Conservation (phyloP, 257 asterid genomes). For the Mentha longifolia region DNA sequence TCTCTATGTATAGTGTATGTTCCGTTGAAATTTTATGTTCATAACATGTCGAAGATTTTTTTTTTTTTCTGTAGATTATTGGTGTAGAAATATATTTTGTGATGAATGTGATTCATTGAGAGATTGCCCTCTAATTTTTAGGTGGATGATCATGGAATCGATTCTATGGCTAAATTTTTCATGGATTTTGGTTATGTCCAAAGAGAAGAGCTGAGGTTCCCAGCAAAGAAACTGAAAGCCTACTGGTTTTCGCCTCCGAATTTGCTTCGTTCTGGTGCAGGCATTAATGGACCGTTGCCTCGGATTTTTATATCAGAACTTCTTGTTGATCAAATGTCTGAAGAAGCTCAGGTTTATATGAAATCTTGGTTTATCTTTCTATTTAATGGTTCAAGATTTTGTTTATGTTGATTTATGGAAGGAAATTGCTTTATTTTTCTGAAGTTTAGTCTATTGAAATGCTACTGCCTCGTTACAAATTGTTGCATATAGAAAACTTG, state of each 20-base stretch:
- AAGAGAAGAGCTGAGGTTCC: constrained; percentile 90
- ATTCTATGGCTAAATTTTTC: constrained; percentile 77
- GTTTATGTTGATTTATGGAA: neutral
- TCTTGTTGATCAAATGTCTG: constrained; percentile 84
- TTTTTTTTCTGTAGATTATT: too few relatives aligned
- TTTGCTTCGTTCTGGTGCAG: constrained; percentile 43
- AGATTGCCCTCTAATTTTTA: constrained; percentile 20
- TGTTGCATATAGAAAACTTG: neutral
- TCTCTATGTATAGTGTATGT: too few relatives aligned
- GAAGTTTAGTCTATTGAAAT: neutral
- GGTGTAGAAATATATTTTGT: neutral
- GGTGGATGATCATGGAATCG: constrained; percentile 90
- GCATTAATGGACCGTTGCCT: constrained; percentile 84
- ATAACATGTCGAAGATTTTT: too few relatives aligned
- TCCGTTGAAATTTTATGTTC: too few relatives aligned
- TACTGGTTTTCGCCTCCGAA: constrained; percentile 89
- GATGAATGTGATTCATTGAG: neutral
- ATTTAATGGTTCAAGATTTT: neutral
- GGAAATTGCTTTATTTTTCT: neutral
- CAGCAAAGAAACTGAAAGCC: constrained; percentile 91
- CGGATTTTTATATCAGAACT: constrained; percentile 95
- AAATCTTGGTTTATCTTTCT: constrained; percentile 15
- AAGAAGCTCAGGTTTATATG: constrained; percentile 74
- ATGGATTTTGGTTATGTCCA: constrained; percentile 79
- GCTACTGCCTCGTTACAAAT: constrained; percentile 4